Evolutionary conservation across 257 asterid genomes (phyloP).

Genomic region (Solanum clarkiae): DNA sequence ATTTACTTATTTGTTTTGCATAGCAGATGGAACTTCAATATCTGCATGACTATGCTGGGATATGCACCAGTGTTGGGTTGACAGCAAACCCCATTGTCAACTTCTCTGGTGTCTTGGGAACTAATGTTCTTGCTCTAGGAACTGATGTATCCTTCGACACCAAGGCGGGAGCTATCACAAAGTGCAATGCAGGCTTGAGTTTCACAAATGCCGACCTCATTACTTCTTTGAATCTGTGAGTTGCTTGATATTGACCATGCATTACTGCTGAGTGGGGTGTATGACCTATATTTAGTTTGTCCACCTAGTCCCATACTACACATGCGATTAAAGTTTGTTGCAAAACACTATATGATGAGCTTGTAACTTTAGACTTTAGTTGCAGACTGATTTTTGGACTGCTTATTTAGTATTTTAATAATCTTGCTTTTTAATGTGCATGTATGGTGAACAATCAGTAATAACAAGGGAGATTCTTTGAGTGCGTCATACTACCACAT

Average conservation of each 20-base stretch:
- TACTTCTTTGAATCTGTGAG: background rate
- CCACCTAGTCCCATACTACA: background rate
- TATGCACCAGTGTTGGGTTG: background rate
- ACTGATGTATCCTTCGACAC: background rate
- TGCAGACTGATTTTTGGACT: background rate
- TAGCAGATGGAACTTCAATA: background rate
- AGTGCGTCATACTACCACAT: constrained; percentile 1
- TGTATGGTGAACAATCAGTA: background rate
- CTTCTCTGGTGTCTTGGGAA: background rate
- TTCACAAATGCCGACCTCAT: background rate
- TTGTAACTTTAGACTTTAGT: background rate
- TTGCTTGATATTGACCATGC: background rate
- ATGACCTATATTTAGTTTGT: background rate
- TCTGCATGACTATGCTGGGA: background rate
- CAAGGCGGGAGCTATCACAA: background rate
- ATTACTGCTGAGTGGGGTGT: background rate
- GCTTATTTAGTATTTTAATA: background rate
- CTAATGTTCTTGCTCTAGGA: background rate
- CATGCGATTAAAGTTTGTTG: background rate
- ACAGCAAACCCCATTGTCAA: background rate
- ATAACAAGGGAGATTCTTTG: background rate
- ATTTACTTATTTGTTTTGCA: background rate
- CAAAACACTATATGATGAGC: background rate
- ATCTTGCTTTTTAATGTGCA: background rate
- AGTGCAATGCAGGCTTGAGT: background rate